phyloP scores from a whole-genome alignment of 1,284 basidiomycete species.

The Gymnopus androsaceus region DNA sequence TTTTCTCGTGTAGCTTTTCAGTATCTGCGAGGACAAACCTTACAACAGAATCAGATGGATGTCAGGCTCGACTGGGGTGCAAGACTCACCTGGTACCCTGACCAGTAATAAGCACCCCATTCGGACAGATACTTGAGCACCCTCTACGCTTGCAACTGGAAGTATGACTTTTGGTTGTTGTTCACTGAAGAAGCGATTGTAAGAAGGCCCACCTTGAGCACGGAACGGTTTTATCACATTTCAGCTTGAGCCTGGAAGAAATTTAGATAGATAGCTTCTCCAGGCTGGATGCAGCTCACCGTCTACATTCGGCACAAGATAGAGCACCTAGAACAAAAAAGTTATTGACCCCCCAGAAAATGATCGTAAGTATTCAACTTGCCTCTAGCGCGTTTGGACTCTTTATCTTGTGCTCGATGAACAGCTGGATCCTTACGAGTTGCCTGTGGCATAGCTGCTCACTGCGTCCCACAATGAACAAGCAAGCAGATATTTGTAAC shows the following conservation, averaged over 20 bases:
- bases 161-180: neutral
- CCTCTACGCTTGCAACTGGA: constrained; percentile 64
- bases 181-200: neutral
- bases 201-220: constrained; percentile 55
- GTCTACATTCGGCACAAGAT: constrained; percentile 72
- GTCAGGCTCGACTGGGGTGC: neutral
- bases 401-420: constrained; percentile 50
- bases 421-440: constrained; percentile 40
- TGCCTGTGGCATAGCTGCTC: constrained; percentile 40
- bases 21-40: constrained; percentile 81
- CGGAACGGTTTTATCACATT: constrained; percentile 76
- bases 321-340: constrained; percentile 47
- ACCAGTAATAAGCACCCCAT: constrained; percentile 69
- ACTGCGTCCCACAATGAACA: neutral
- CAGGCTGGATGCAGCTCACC: constrained; percentile 40
- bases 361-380: neutral
- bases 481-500: too few species aligned
- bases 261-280: neutral
- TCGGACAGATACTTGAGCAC: constrained; percentile 75
- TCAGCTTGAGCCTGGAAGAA: constrained; percentile 61
- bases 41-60: constrained; percentile 4
- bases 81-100: constrained; percentile 69
- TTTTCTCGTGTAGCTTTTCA: constrained; percentile 72
- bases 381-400: constrained; percentile 65
- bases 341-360: neutral